Conservation (phyloP, 352 stramenopile genomes). For the Phytophthora melonis region DNA sequence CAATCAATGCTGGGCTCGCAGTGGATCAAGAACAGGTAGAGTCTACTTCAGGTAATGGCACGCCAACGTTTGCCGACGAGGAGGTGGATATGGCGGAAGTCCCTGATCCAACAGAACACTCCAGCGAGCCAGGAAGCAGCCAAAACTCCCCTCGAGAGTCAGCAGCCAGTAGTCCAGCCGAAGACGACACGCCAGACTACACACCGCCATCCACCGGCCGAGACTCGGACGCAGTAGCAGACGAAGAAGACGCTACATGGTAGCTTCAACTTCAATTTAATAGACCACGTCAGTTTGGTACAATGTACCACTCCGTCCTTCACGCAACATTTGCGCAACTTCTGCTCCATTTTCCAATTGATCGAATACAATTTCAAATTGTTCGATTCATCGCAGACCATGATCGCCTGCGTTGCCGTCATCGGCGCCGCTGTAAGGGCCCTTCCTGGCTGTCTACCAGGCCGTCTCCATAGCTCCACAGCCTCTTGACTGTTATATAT, state of each 20-base stretch:
- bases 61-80: background rate
- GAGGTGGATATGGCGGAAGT: background rate
- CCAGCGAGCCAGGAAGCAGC: constrained; percentile 1
- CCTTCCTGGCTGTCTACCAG: background rate
- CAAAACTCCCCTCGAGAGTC: constrained; percentile 19
- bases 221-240: constrained; percentile 25
- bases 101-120: background rate
- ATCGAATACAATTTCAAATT: background rate
- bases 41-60: background rate
- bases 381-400: constrained; percentile 22
- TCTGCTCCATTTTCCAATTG: background rate
- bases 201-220: constrained; percentile 31
- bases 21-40: constrained; percentile 1
- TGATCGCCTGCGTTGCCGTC: constrained; percentile 87
- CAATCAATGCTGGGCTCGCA: background rate
- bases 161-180: constrained; percentile 5
- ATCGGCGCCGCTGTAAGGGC: constrained; percentile 78
- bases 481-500: background rate
- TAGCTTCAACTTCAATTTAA: constrained; percentile 20
- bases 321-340: constrained; percentile 28
- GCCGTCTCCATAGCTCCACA: background rate
- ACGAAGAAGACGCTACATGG: constrained; percentile 21
- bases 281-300: constrained; percentile 29
- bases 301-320: constrained; percentile 14
- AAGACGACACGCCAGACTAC: constrained; percentile 33